Evolutionary conservation across 164 flowering plant genomes (phyloP).

Genomic region (Stephania yunnanensis): DNA sequence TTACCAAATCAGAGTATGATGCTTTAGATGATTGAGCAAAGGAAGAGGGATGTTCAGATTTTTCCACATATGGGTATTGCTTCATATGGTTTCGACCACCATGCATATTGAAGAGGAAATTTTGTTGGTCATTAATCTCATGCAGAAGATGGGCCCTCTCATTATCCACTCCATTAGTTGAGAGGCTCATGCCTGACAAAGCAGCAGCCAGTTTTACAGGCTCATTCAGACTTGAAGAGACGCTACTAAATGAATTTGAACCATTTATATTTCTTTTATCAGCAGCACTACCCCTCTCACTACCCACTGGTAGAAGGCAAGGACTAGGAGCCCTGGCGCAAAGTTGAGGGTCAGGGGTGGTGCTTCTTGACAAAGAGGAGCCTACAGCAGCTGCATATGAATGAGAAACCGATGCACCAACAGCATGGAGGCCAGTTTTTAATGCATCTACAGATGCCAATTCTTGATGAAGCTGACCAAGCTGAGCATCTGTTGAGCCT

Average conservation of each 20-base stretch:
- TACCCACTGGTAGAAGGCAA: constrained; percentile 66
- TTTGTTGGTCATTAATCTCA: constrained; percentile 37
- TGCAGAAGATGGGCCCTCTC: constrained; percentile 37
- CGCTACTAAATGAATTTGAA: constrained; percentile 35
- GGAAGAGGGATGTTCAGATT: constrained; percentile 28
- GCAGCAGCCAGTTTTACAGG: constrained; percentile 54
- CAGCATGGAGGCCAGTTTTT: constrained; percentile 23
- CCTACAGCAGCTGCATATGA: constrained; percentile 68
- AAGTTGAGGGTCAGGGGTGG: constrained; percentile 72
- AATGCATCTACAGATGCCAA: constrained; percentile 35
- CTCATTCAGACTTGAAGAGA: constrained; percentile 38
- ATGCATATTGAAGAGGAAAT: constrained; percentile 38
- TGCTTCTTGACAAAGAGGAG: constrained; percentile 66
- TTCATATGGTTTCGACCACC: constrained; percentile 36
- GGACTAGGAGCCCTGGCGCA: constrained; percentile 70
- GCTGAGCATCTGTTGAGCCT: constrained; percentile 40
- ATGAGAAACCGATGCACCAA: constrained; percentile 36
- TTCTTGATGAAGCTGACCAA: constrained; percentile 47
- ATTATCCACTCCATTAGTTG: constrained; percentile 35
- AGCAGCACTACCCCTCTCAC: constrained; percentile 37
- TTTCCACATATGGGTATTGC: constrained; percentile 37
- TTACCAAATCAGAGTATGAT: constrained; percentile 29
- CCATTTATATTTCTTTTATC: constrained; percentile 46
- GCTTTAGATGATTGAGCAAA: constrained; percentile 25
- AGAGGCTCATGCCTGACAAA: constrained; percentile 68